Evolutionary conservation across 139 green algal genomes (phyloP).

Genomic region (Picochlorum sp.): DNA sequence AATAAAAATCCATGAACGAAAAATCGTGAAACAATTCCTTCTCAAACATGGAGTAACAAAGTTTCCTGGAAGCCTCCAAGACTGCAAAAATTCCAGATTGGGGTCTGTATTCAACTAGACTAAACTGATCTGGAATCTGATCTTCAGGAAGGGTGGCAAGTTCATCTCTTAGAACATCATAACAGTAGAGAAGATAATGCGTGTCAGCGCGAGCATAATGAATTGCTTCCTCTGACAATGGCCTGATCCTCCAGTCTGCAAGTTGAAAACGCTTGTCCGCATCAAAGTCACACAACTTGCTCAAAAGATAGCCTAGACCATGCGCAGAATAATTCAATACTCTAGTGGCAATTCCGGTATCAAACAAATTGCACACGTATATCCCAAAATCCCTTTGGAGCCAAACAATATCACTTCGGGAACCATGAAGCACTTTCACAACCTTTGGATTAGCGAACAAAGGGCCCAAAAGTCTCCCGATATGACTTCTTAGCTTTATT

Average conservation of each 20-base stretch:
- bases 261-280: constrained; percentile 79
- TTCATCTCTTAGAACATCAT: constrained; percentile 57
- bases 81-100: constrained; percentile 35
- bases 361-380: constrained; percentile 90
- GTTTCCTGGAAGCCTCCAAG: constrained; percentile 59
- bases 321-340: constrained; percentile 16
- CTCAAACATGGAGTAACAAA: constrained; percentile 68
- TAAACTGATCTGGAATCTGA: constrained; percentile 4
- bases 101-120: background rate
- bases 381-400: constrained; percentile 89
- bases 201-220: constrained; percentile 84
- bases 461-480: constrained; percentile 32
- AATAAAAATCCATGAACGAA: constrained; percentile 19
- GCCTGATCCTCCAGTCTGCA: constrained; percentile 86
- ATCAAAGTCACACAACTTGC: constrained; percentile 48
- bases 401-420: constrained; percentile 74
- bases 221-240: constrained; percentile 65
- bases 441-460: constrained; percentile 56
- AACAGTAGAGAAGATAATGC: constrained; percentile 85
- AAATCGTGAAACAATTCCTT: constrained; percentile 35
- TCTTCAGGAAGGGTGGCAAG: constrained; percentile 5
- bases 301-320: constrained; percentile 69
- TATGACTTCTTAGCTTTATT: constrained; percentile 48
- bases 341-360: constrained; percentile 73
- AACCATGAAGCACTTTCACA: constrained; percentile 87